Evolutionary conservation across 179 eudicot species (phyloP), one percentile per base, ranked within the genome.

Genomic region (Amaranthus tricolor): DNA sequence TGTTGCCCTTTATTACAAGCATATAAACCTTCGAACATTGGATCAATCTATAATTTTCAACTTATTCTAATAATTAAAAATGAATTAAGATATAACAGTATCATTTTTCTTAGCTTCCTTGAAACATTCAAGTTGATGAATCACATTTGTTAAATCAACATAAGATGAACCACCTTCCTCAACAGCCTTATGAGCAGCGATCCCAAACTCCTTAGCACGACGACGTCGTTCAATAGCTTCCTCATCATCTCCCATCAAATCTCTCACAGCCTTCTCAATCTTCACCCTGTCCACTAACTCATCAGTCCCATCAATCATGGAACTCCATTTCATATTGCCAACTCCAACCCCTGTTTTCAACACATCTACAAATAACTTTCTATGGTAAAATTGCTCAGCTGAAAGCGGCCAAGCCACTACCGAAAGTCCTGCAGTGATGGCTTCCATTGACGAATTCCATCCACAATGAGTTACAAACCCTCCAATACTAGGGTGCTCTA

Each of bases 381-480:
- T 16, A 48, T 50, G 20, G 16, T 49, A 3, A 6, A 20, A 19
- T 8, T 51, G 57, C 12, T 67, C 71, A 43, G 44, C 71, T 4
- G 51, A 57, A 43, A 67, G 20, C 4, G 71, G 71, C 71, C 57
- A 49, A 67, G 57, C 50, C 13, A 67, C 51, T 0, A 67, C 57
- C 20, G 71, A 57, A 56, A 67, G 57, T 11, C 58, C 71, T n/a
- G 20, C 51, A 17, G 51, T 11, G 12, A 67, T 51, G 51, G 57
- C 51, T 17, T 67, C 71, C 14, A 67, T 1, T 4, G 24, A 15
- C 58, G 71, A 67, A 45, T 67, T 67, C 71, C 71, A 67, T 0
- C 71, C 71, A 67, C 71, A 67, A 14, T 67, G 71, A 0, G 71
- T 67, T 12, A 67, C 71, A 67, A 67, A 67, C 57, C 57, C 71